Evolutionary conservation across 2,329 filamentous ascomycete species (phyloP).

Genomic region (Microdochium nivale): DNA sequence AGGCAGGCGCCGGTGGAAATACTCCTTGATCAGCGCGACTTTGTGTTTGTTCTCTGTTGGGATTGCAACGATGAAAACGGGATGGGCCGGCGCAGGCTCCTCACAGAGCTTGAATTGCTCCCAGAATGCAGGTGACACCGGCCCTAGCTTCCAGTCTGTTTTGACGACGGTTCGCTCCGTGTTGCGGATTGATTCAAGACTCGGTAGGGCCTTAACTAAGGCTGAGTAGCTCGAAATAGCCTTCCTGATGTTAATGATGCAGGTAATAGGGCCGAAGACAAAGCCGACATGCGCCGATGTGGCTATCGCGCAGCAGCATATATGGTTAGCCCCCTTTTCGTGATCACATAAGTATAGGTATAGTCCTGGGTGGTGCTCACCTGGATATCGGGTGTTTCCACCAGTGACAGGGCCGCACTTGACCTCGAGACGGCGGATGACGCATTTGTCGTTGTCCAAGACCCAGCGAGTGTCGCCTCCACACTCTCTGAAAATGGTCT

Average conservation of each 20-base stretch:
- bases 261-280: neutral
- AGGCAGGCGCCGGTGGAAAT: neutral
- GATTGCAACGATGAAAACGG: neutral
- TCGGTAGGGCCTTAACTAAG: neutral
- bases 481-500: neutral
- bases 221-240: neutral
- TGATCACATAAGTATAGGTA: too few relatives aligned
- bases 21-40: neutral
- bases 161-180: neutral
- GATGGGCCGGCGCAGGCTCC: neutral
- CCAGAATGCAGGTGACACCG: too few relatives aligned
- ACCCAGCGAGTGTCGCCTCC: neutral
- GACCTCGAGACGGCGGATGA: neutral
- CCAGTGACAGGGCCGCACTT: neutral
- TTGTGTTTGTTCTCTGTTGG: neutral
- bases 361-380: too few relatives aligned
- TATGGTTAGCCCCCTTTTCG: neutral
- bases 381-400: neutral
- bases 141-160: neutral
- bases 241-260: neutral
- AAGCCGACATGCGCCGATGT: neutral
- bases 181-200: neutral
- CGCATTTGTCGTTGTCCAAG: neutral
- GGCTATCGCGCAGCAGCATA: neutral
- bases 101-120: neutral